phyloP scores from a whole-genome alignment of 1,284 basidiomycete species.

The Tilletia indica region DNA sequence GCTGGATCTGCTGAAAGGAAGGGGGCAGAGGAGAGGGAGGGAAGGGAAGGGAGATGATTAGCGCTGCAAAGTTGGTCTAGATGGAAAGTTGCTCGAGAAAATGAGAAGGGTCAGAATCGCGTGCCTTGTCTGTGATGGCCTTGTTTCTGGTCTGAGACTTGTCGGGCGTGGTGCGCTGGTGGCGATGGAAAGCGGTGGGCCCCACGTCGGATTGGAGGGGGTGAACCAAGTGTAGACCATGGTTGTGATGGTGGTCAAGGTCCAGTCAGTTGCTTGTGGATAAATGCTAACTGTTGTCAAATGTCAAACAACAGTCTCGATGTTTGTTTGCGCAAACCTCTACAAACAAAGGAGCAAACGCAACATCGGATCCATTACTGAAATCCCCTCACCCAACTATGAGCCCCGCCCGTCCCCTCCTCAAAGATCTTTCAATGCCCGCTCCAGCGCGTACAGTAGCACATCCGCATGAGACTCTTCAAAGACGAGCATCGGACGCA shows the following conservation, averaged over 20 bases:
- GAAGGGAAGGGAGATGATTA: too few relatives aligned
- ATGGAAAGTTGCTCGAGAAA: too few relatives aligned
- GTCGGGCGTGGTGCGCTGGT: not conserved
- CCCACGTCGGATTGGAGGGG: not conserved
- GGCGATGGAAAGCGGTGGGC: not conserved
- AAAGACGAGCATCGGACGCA: constrained; percentile 62
- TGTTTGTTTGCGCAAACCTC: not conserved
- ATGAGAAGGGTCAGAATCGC: not conserved
- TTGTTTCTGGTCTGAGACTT: too few relatives aligned
- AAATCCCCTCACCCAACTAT: too few relatives aligned
- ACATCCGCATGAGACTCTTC: constrained; percentile 58
- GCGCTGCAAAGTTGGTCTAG: too few relatives aligned
- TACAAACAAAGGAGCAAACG: not conserved
- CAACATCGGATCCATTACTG: too few relatives aligned
- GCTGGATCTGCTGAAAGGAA: too few relatives aligned
- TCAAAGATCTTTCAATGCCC: constrained; percentile 45
- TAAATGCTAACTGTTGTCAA: too few relatives aligned
- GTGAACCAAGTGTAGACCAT: constrained; percentile 8
- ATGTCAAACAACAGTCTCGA: too few relatives aligned
- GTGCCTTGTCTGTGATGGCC: not conserved
- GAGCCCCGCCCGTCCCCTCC: too few relatives aligned
- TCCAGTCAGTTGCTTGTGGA: not conserved
- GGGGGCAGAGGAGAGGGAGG: too few relatives aligned
- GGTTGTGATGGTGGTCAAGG: not conserved
- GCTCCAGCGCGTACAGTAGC: constrained; percentile 55